A percentile compares a stretch with the other conserved stretches of the same genome.
phyloP scores from a whole-genome alignment of 495 filamentous ascomycete species.

The Daldinia bambusicola region DNA sequence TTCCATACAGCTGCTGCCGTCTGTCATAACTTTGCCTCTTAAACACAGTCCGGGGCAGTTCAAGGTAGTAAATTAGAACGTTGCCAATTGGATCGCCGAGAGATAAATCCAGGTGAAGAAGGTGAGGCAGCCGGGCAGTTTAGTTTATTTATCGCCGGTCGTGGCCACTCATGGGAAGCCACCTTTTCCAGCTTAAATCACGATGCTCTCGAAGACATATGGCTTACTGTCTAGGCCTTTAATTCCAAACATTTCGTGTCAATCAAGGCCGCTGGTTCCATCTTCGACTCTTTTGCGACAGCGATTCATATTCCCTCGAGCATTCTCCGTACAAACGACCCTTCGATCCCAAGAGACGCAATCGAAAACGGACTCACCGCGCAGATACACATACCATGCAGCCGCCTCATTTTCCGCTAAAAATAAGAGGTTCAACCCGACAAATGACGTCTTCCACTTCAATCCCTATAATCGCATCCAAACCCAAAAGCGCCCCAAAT shows the following conservation, averaged over 20 bases:
- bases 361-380: constrained; percentile 28
- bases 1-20: background rate
- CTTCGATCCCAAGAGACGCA: constrained; percentile 27
- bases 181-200: constrained; percentile 31
- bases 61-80: background rate
- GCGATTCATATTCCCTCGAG: constrained; percentile 9
- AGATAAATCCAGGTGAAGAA: constrained; percentile 5
- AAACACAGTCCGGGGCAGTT: background rate
- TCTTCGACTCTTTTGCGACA: constrained; percentile 14
- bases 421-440: constrained; percentile 74
- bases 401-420: constrained; percentile 82
- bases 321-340: constrained; percentile 39
- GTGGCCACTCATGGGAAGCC: constrained; percentile 41
- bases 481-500: constrained; percentile 62
- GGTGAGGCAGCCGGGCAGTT: constrained; percentile 9
- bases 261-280: constrained; percentile 13
- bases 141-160: constrained; percentile 16
- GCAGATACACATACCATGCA: constrained; percentile 69
- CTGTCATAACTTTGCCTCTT: background rate
- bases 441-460: constrained; percentile 78
- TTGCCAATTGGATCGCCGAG: constrained; percentile 3
- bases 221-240: constrained; percentile 31
- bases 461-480: constrained; percentile 69
- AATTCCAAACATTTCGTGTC: constrained; percentile 19
- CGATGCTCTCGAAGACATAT: constrained; percentile 43